Conservation (phyloP, 768 basidiomycete species). For the Trametes gibbosa region DNA sequence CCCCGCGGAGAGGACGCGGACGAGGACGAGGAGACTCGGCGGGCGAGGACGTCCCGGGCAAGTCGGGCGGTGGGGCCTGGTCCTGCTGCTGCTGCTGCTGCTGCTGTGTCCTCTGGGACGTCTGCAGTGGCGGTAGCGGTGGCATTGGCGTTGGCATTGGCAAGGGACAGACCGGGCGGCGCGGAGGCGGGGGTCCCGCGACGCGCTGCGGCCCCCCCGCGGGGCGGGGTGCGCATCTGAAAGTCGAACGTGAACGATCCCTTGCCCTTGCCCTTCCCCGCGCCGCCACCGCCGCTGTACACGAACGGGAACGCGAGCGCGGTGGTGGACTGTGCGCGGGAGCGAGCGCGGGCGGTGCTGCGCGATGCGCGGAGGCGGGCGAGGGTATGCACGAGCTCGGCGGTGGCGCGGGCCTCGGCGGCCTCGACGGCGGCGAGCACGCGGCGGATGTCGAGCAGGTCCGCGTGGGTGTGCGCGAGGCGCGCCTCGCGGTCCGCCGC, state of each 20-base stretch:
- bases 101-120: no score
- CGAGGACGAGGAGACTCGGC: background rate
- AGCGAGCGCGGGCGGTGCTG: background rate
- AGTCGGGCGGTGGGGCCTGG: background rate
- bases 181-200: background rate
- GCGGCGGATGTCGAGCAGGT: constrained; percentile 14
- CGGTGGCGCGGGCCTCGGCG: constrained; percentile 13
- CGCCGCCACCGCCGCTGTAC: no score
- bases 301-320: background rate
- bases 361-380: background rate
- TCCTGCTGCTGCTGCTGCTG: no score
- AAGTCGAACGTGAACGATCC: no score
- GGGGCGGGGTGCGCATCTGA: no score
- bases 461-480: constrained; percentile 5
- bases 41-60: background rate
- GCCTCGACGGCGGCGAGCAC: constrained; percentile 17
- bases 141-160: no score
- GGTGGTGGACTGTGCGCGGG: background rate
- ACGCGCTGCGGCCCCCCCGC: background rate
- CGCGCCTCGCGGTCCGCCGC: background rate
- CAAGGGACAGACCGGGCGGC: background rate
- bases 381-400: constrained; percentile 5
- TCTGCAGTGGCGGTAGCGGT: no score
- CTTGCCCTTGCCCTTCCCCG: no score
- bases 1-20: constrained; percentile 5